Evolutionary conservation across 306 rosid genomes (phyloP).

Genomic region (Pterocarpus santalinus): DNA sequence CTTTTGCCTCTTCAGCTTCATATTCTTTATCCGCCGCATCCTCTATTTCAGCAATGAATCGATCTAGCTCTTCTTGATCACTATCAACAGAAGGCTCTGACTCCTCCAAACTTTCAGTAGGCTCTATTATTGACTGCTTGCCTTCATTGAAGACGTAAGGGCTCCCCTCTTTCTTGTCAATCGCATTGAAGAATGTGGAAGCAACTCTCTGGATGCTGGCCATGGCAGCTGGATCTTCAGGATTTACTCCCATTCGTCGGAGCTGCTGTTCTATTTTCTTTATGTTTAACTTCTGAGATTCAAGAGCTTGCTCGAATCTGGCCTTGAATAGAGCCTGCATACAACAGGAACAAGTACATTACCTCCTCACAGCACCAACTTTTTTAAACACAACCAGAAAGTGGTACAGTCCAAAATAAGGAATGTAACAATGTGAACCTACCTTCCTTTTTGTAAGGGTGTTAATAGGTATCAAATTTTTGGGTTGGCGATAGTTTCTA

Average conservation of each 20-base stretch:
- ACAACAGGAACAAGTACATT: conserved; percentile 28
- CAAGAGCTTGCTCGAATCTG: conserved; percentile 98
- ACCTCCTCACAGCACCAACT: conserved; percentile 38
- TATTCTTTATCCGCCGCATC: conserved; percentile 96
- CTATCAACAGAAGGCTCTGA: conserved; percentile 68
- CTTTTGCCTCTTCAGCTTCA: conserved; percentile 92
- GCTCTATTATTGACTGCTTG: conserved; percentile 52
- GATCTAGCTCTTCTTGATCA: conserved; percentile 92
- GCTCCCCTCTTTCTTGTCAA: conserved; percentile 88
- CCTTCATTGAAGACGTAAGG: conserved; percentile 85
- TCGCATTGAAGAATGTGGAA: conserved; percentile 94
- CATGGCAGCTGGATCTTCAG: conserved; percentile 96
- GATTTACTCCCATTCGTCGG: conserved; percentile 89
- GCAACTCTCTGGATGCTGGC: conserved; percentile 98
- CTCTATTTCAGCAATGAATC: conserved; percentile 93
- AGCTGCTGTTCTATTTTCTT: conserved; percentile 94
- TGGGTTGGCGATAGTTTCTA: conserved; percentile 96
- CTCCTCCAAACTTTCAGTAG: conserved; percentile 55
- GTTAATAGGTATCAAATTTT: conserved; percentile 93
- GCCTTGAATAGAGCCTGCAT: conserved; percentile 97
- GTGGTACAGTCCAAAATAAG: conserved; percentile 18
- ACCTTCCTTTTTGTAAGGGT: conserved; percentile 99
- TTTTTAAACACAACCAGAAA: conserved; percentile 21
- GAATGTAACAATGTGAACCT: conserved; percentile 34
- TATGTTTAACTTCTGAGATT: conserved; percentile 93